Evolutionary conservation across 2,329 filamentous ascomycete species (phyloP), one percentile per base, ranked within the genome.

Genomic region (Cryphonectria carpinicola): DNA sequence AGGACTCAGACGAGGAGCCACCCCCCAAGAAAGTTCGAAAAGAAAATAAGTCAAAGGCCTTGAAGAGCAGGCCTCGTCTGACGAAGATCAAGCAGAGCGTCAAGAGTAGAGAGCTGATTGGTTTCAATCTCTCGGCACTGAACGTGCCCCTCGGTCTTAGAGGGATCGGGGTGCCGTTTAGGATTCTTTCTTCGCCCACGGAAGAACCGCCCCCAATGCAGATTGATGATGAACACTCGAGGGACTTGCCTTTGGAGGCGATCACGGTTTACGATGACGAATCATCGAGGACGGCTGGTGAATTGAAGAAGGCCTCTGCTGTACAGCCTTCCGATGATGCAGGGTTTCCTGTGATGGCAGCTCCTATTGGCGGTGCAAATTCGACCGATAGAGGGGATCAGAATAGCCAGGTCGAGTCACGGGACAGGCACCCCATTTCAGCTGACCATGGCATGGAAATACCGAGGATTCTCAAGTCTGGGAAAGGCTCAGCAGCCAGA

Each of bases 31-130:
- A 60, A 28, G 28, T 61, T 39, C 68, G 28, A 25, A 70, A 63
- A 37, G 62, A 65, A 17, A 68, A 41, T 22, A 54, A 32, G 0
- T 49, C 54, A 7, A 61, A 49, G 39, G 41, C 46, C n/a, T 58
- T 41, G 37, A 56, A 58, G 17, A 22, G 32, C 11, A 60, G 56
- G 1, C 83, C 82, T 14, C 80, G 80, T 11, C 78, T 85, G 25
- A 79, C 80, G 1, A 81, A 76, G 58, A 77, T 86, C 70, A 80
- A 81, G 32, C 84, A 81, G 73, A 81, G 82, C 58, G 77, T 85
- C 61, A 84, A 80, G 71, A 85, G 84, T 75, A 83, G 77, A 72
- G 84, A 86, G 69, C 80, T 86, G n/a, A 78, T 86, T 66, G 84
- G 84, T 3, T 82, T 81, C 62, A 63, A 68, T 4, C 62, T 72